Evolutionary conservation across 1,139 yeast genomes (phyloP).

Genomic region (Debaryomycetaceae sp.): DNA sequence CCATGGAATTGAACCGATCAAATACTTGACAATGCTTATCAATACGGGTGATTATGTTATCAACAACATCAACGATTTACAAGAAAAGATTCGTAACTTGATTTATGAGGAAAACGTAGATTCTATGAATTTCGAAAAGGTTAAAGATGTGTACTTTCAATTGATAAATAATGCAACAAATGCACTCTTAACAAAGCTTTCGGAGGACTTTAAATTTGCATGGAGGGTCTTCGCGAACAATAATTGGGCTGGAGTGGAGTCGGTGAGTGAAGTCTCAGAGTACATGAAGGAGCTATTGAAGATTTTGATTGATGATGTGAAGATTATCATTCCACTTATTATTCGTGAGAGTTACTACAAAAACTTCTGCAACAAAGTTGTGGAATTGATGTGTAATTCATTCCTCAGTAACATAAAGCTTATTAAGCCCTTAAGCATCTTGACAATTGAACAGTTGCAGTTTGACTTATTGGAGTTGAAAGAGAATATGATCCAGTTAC

Average conservation of each 20-base stretch:
- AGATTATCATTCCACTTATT: constrained; percentile 54
- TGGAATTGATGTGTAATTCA: constrained; percentile 60
- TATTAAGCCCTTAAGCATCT: constrained; percentile 62
- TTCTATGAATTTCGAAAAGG: constrained; percentile 44
- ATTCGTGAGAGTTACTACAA: constrained; percentile 70
- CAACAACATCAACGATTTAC: constrained; percentile 72
- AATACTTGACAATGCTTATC: constrained; percentile 65
- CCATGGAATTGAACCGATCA: constrained; percentile 51
- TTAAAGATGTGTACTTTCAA: constrained; percentile 54
- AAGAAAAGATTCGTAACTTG: constrained; percentile 55
- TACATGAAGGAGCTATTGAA: constrained; percentile 59
- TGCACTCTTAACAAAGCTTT: constrained; percentile 55
- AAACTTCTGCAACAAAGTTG: constrained; percentile 71
- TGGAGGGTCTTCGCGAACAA: constrained; percentile 86
- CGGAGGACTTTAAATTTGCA: constrained; percentile 58
- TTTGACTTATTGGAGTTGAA: constrained; percentile 68
- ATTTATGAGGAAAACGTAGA: constrained; percentile 31
- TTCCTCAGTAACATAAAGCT: constrained; percentile 56
- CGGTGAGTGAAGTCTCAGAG: constrained; percentile 67
- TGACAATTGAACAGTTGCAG: constrained; percentile 77
- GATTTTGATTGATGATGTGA: constrained; percentile 43
- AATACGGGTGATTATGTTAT: constrained; percentile 91
- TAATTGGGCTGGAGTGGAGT: constrained; percentile 66
- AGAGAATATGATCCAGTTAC: constrained; percentile 50
- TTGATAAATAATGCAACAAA: constrained; percentile 59